phyloP scores from a whole-genome alignment of 805 yeast genomes.

The Wickerhamiella bombiphila region DNA sequence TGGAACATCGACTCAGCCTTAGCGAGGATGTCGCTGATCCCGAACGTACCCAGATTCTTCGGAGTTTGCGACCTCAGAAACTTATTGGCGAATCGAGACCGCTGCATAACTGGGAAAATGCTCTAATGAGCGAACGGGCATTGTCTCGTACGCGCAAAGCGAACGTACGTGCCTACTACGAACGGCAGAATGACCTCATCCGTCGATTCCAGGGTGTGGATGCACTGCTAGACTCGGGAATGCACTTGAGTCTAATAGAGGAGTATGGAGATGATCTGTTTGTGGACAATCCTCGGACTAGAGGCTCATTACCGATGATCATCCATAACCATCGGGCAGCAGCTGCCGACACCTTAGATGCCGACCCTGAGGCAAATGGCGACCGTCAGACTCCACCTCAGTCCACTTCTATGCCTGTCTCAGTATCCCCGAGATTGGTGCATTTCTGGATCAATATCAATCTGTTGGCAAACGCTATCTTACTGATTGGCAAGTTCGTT shows the following conservation, averaged over 20 bases:
- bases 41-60: slow-evolving; percentile 15
- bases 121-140: slow-evolving; percentile 16
- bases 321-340: slow-evolving; percentile 7
- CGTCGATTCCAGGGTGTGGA: slow-evolving; percentile 47
- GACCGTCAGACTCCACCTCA: slow-evolving; percentile 33
- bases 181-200: slow-evolving; percentile 44
- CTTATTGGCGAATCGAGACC: slow-evolving; percentile 33
- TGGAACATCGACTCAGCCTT: not conserved
- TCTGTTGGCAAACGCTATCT: slow-evolving; percentile 38
- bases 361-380: slow-evolving; percentile 35
- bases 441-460: slow-evolving; percentile 49
- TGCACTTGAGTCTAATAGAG: slow-evolving; percentile 48
- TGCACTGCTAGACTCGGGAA: slow-evolving; percentile 51
- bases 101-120: slow-evolving; percentile 30
- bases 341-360: slow-evolving; percentile 11
- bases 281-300: slow-evolving; percentile 12
- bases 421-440: slow-evolving; percentile 25
- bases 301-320: not conserved
- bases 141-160: slow-evolving; percentile 16
- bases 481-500: slow-evolving; percentile 44
- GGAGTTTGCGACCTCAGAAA: slow-evolving; percentile 32
- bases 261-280: slow-evolving; percentile 36
- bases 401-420: slow-evolving; percentile 5
- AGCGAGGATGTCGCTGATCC: not conserved
- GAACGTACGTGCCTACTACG: slow-evolving; percentile 30